Conservation (phyloP, 352 stramenopile genomes). For the Blastocystis sp. region DNA sequence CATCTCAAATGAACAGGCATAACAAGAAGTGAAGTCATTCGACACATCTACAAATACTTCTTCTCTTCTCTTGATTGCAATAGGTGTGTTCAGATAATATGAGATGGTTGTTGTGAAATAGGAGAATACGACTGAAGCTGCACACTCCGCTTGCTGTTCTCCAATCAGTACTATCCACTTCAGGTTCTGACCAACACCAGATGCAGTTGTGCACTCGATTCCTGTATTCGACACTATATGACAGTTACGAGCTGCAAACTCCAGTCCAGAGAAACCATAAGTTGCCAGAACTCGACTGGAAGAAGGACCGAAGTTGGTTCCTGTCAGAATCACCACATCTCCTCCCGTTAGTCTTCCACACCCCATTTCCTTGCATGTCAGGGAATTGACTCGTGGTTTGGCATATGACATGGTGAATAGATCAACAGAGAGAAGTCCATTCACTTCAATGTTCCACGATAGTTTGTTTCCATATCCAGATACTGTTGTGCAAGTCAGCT, state of each 20-base stretch:
- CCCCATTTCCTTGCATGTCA: not conserved
- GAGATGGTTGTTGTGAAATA: not conserved
- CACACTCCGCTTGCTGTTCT: not conserved
- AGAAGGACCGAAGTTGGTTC: not conserved
- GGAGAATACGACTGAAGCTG: not conserved
- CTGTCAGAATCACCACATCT: not conserved
- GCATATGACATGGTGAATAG: constrained; percentile 11
- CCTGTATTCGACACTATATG: not conserved
- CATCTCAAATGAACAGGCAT: not conserved
- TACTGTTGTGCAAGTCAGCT: not conserved
- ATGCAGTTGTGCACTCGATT: not conserved
- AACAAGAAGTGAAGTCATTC: constrained; percentile 17
- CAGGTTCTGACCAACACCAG: not conserved
- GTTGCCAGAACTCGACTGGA: not conserved
- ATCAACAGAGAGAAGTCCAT: not conserved
- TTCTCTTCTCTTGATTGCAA: not conserved
- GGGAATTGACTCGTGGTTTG: not conserved
- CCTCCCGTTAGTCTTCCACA: not conserved
- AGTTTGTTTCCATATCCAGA: not conserved
- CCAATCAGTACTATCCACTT: constrained; percentile 2
- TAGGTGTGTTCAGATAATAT: not conserved
- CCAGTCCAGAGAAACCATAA: constrained; percentile 13
- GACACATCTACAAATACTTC: not conserved
- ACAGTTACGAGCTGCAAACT: not conserved
- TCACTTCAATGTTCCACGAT: constrained; percentile 18